Evolutionary conservation across 2,329 filamentous ascomycete genomes (phyloP).

Genomic region (Colletotrichum tofieldiae): DNA sequence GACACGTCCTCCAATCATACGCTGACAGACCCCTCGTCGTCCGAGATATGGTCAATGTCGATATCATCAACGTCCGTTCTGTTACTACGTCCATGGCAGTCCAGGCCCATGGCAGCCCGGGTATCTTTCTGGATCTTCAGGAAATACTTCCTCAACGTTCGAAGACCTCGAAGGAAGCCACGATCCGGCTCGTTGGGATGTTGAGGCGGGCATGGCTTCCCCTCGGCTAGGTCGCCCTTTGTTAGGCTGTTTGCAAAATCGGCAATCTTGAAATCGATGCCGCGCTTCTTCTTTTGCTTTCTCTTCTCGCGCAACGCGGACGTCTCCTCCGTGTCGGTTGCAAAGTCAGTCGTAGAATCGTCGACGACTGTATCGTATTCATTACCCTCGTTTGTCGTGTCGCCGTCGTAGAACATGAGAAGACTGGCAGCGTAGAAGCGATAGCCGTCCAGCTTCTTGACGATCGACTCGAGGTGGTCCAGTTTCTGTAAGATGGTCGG

Average conservation of each 20-base stretch:
- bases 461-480: slow-evolving; percentile 85
- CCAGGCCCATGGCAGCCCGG: slow-evolving; percentile 66
- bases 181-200: slow-evolving; percentile 86
- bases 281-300: slow-evolving; percentile 66
- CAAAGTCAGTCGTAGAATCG: slow-evolving; percentile 72
- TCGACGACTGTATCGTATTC: slow-evolving; percentile 68
- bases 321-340: slow-evolving; percentile 72
- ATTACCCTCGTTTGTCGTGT: slow-evolving; percentile 65
- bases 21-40: slow-evolving; percentile 41
- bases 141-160: slow-evolving; percentile 87
- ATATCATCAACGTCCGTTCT: slow-evolving; percentile 35
- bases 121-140: slow-evolving; percentile 88
- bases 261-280: slow-evolving; percentile 95
- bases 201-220: slow-evolving; percentile 82
- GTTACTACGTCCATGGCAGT: slow-evolving; percentile 49
- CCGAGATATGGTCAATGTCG: slow-evolving; percentile 32
- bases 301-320: slow-evolving; percentile 56
- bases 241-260: slow-evolving; percentile 99
- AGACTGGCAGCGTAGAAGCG: slow-evolving; percentile 96
- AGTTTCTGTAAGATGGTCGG: slow-evolving; percentile 90
- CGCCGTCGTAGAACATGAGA: slow-evolving; percentile 97
- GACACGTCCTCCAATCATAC: slow-evolving; percentile 27
- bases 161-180: slow-evolving; percentile 89
- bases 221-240: slow-evolving; percentile 79
- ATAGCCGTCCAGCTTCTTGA: slow-evolving; percentile 85